These are phyloP conservation scores for Penicillium waksmanii DNA, from an alignment of 495 filamentous ascomycete species.

Conservation along the genomic window DNA sequence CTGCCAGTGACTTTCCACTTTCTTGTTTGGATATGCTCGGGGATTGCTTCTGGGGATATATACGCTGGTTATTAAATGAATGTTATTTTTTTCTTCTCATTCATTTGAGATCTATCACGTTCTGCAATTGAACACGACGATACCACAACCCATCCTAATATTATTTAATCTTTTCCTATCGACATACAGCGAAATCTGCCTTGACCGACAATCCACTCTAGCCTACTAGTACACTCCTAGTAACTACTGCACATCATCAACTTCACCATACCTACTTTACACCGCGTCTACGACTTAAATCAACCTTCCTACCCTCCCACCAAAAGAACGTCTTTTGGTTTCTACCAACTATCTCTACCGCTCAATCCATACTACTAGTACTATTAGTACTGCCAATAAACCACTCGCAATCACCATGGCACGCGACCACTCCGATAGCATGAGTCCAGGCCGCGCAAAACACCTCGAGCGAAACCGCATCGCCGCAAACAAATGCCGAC, in stretches of 20 bases:
- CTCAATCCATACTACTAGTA: not conserved
- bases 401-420: not conserved
- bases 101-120: not conserved
- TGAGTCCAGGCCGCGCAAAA: conserved; percentile 23
- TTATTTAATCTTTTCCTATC: no score
- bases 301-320: no score
- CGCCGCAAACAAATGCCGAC: conserved; percentile 33
- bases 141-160: not conserved
- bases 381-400: not conserved
- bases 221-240: no score
- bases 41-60: not conserved
- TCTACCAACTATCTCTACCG: no score
- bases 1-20: not conserved
- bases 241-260: no score
- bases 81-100: no score
- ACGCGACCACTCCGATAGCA: not conserved
- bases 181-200: no score
- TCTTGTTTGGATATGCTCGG: not conserved
- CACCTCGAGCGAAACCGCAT: conserved; percentile 34
- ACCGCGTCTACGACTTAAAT: no score
- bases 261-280: no score
- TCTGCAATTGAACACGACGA: not conserved
- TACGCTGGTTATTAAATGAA: not conserved
- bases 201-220: no score
- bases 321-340: no score